Evolutionary conservation across 352 stramenopile species (phyloP).

Genomic region (Pilasporangium apinafurcum): DNA sequence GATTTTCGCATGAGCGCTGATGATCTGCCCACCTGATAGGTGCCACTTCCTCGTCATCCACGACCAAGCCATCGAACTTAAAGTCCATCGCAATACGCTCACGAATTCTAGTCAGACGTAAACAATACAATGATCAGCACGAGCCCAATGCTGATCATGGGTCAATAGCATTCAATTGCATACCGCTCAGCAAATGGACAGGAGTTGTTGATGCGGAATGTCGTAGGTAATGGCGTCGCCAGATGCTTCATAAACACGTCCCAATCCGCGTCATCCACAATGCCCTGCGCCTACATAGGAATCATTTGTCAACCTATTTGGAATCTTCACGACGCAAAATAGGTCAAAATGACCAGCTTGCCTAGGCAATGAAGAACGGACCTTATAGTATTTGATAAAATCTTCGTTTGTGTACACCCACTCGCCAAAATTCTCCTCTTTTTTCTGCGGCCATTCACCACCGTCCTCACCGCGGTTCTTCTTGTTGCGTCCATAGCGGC

Average conservation of each 20-base stretch:
- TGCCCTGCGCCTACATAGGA: constrained; percentile 59
- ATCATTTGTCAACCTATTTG: no score
- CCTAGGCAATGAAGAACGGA: no score
- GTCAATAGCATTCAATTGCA: constrained; percentile 2
- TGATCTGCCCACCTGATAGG: constrained; percentile 38
- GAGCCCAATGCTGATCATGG: background rate
- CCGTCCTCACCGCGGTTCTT: constrained; percentile 9
- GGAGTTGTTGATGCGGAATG: constrained; percentile 92
- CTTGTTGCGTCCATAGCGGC: constrained; percentile 32
- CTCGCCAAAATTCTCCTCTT: constrained; percentile 67
- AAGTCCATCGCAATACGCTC: constrained; percentile 81
- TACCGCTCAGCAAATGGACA: constrained; percentile 79
- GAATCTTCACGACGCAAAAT: no score
- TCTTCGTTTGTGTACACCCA: constrained; percentile 86
- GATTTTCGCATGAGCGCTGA: background rate
- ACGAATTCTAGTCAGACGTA: constrained; percentile 50
- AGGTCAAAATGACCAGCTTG: background rate
- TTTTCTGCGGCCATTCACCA: constrained; percentile 48
- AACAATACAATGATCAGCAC: background rate
- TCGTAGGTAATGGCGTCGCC: constrained; percentile 85
- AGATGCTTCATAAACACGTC: constrained; percentile 87
- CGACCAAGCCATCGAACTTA: constrained; percentile 78
- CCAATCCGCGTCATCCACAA: constrained; percentile 85
- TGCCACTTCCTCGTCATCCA: constrained; percentile 75
- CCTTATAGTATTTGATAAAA: constrained; percentile 85